Evolutionary conservation across 148 eudicot species (phyloP), one percentile per base, ranked within the genome.

Genomic region (Amaranthus palmeri): DNA sequence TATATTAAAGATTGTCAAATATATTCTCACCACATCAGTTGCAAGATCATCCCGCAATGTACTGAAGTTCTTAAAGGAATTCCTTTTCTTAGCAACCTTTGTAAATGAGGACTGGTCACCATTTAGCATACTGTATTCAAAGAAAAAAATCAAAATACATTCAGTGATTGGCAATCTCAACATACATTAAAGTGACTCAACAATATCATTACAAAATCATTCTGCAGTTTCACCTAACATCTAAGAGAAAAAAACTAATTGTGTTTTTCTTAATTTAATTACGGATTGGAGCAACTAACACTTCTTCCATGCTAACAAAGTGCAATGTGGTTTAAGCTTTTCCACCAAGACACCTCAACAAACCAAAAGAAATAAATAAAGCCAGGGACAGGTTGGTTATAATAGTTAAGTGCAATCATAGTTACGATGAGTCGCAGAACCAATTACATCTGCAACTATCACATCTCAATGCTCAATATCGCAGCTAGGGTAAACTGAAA

Each of bases 21-120:
- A 59, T 44, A 55, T 60, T 65, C 88, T 86, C 65, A 90, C 92
- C 84, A 49, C 61, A 50, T 80, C 79, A 60, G 54, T 66, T 18
- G 65, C 88, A 69, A 82, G 68, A 72, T 85, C 85, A 73, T 76
- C 69, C 71, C 79, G 75, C 73, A 81, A 61, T 64, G 55, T 55
- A 53, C 76, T 68, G 69, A 81, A 72, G 73, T 82, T 77, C 72
- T 86, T 82, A 74, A 54, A 74, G 5, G 70, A 66, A 45, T 45
- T 46, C 18, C 74, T 64, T 56, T 73, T 72, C 73, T 75, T 84
- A 76, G 72, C 71, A 75, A 80, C 84, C 62, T 80, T 79, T 63
- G 72, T 66, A 14, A 78, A 81, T 70, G 83, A 80, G 71, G 78
- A 59, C 63, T 70, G 60, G 45, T 70, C 81, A 46, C 50, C 70